Evolutionary conservation across 345 rosid genomes (phyloP).

Genomic region (Noccaea caerulescens): DNA sequence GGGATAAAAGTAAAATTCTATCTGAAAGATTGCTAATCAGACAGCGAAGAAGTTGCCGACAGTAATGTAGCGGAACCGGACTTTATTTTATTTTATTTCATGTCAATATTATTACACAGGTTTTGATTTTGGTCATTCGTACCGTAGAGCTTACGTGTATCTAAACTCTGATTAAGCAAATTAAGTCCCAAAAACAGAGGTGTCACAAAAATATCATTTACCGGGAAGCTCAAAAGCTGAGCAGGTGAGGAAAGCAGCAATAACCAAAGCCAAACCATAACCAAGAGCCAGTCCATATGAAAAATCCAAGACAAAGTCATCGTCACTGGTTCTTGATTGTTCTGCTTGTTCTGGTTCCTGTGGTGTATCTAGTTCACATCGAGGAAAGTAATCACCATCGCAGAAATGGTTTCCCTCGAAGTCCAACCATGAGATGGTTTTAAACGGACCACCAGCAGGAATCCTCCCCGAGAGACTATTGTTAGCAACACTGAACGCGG

Average conservation of each 20-base stretch:
- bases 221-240: not conserved
- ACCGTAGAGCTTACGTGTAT: no score
- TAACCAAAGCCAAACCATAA: conserved; percentile 6
- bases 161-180: no score
- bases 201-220: no score
- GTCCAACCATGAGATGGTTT: conserved; percentile 67
- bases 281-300: conserved; percentile 38
- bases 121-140: no score
- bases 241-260: not conserved
- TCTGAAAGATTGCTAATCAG: no score
- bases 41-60: no score
- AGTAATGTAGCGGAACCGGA: no score
- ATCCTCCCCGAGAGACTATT: conserved; percentile 56
- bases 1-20: no score
- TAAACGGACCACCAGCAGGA: conserved; percentile 60
- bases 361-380: conserved; percentile 32
- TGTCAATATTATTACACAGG: no score
- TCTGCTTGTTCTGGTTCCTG: not conserved
- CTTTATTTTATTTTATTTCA: no score
- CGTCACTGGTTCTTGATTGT: not conserved
- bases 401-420: conserved; percentile 70
- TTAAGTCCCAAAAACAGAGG: no score
- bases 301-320: conserved; percentile 37
- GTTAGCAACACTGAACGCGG: conserved; percentile 56
- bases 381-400: conserved; percentile 43